Percentiles rank a stretch among this genome's conserved stretches.
Conservation (phyloP, 169 alveolate species). For the Cryptosporidium meleagridis region DNA sequence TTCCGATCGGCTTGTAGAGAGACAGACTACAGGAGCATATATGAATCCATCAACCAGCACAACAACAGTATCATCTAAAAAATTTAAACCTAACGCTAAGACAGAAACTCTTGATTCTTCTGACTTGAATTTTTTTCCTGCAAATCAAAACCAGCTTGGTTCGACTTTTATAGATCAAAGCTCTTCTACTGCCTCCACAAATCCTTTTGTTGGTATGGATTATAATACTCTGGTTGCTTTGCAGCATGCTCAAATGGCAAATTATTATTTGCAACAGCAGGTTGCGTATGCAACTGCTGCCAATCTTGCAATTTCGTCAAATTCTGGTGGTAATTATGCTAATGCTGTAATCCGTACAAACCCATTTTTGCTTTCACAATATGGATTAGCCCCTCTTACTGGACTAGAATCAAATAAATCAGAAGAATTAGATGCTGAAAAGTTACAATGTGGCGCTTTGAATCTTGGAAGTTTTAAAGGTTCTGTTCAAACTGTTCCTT, state of each 20-base stretch:
- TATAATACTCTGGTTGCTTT: constrained; percentile 62
- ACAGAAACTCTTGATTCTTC: constrained; percentile 71
- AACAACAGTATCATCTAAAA: constrained; percentile 55
- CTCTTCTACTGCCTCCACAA: not conserved
- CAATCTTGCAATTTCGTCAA: constrained; percentile 44
- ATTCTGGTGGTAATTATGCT: not conserved
- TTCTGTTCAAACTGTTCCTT: not conserved
- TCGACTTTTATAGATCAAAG: constrained; percentile 51
- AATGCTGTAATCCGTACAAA: constrained; percentile 1
- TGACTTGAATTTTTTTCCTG: constrained; percentile 11
- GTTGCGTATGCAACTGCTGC: constrained; percentile 72
- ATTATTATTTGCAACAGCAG: constrained; percentile 63
- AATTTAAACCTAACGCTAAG: constrained; percentile 50
- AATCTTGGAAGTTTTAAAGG: not conserved
- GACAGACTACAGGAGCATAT: constrained; percentile 34
- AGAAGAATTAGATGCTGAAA: constrained; percentile 45
- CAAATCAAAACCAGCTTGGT: not conserved
- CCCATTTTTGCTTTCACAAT: constrained; percentile 42
- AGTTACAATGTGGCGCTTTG: not conserved
- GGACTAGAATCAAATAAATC: constrained; percentile 8
- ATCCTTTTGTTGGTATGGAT: constrained; percentile 57
- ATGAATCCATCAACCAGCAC: constrained; percentile 58
- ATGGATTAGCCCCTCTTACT: constrained; percentile 3
- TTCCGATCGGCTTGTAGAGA: constrained; percentile 55
- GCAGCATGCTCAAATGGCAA: constrained; percentile 71